Percentiles rank a stretch among this genome's conserved stretches.
phyloP scores from a whole-genome alignment of 2,329 filamentous ascomycete species.

The Penicillium brevicompactum region DNA sequence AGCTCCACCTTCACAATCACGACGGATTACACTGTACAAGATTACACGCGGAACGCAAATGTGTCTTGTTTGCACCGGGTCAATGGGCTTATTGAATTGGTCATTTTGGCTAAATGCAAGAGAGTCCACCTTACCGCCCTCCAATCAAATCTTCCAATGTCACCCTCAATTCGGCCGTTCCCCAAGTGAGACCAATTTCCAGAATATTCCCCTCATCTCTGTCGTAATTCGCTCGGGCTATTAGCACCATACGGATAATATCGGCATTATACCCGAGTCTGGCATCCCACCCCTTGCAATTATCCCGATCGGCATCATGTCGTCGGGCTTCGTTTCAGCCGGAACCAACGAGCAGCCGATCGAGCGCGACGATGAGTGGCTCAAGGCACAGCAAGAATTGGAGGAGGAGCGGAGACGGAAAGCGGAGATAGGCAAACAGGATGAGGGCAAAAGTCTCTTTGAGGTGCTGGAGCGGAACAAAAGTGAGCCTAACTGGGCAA shows the following conservation, averaged over 20 bases:
- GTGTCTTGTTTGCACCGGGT: too few species aligned
- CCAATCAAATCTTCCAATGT: slow-evolving; percentile 4
- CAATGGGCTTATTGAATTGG: background rate
- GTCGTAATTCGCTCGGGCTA: slow-evolving; percentile 1
- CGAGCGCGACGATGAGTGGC: slow-evolving; percentile 48
- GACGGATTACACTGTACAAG: background rate
- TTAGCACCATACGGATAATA: slow-evolving; percentile 19
- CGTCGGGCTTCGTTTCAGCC: slow-evolving; percentile 48
- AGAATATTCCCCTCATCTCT: background rate
- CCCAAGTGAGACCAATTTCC: background rate
- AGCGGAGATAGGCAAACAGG: slow-evolving; percentile 55
- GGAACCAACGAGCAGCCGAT: slow-evolving; percentile 45
- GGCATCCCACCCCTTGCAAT: background rate
- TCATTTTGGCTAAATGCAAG: slow-evolving; percentile 6
- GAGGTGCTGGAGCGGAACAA: slow-evolving; percentile 54
- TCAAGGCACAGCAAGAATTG: slow-evolving; percentile 46
- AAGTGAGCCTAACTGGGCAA: slow-evolving; percentile 41
- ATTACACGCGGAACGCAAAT: too few species aligned
- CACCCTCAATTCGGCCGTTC: background rate
- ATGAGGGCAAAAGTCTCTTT: slow-evolving; percentile 52
- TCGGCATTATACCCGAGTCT: slow-evolving; percentile 18
- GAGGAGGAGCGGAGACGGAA: slow-evolving; percentile 49
- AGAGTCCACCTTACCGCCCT: background rate
- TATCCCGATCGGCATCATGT: slow-evolving; percentile 37
- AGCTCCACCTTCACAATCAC: background rate